A percentile compares a stretch with the other conserved stretches of the same genome.
These are phyloP conservation scores for Patellifolia procumbens DNA, from an alignment of 179 eudicot genomes.

Conservation along the genomic window DNA sequence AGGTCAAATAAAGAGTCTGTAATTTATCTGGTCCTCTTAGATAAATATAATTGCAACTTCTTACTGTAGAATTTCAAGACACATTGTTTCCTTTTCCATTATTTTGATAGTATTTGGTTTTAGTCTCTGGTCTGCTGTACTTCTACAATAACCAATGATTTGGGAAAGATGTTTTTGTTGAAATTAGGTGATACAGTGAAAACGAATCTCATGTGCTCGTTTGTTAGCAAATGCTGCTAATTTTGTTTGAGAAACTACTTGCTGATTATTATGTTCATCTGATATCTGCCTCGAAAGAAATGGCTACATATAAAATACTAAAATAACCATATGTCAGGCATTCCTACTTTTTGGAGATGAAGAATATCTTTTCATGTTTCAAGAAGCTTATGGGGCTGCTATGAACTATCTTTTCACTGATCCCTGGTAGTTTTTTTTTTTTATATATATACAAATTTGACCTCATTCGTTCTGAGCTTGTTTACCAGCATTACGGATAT, in stretches of 20 bases:
- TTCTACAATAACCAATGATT: not conserved
- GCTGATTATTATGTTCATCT: not conserved
- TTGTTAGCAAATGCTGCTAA: not conserved
- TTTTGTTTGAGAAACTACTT: not conserved
- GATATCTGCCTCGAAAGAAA: not conserved
- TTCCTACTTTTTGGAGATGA: constrained; percentile 92
- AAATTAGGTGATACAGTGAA: not conserved
- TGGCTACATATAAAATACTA: not conserved
- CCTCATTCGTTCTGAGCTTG: constrained; percentile 15
- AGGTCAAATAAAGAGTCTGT: not conserved
- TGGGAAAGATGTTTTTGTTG: not conserved
- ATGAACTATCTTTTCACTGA: constrained; percentile 86
- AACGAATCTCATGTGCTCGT: not conserved
- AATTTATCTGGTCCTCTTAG: not conserved
- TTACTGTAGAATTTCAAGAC: not conserved
- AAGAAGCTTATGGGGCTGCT: constrained; percentile 95
- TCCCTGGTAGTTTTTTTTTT: constrained; percentile 78
- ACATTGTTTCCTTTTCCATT: constrained; percentile 2
- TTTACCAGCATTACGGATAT: constrained; percentile 9
- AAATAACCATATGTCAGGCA: constrained; percentile 53
- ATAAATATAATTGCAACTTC: not conserved
- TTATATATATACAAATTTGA: constrained; percentile 12
- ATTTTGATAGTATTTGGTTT: not conserved
- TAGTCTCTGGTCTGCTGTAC: not conserved
- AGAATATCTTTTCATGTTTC: constrained; percentile 91